Base-by-base conservation (phyloP, 176 grass and related monocot genomes). In the Chloris gayana region DNA sequence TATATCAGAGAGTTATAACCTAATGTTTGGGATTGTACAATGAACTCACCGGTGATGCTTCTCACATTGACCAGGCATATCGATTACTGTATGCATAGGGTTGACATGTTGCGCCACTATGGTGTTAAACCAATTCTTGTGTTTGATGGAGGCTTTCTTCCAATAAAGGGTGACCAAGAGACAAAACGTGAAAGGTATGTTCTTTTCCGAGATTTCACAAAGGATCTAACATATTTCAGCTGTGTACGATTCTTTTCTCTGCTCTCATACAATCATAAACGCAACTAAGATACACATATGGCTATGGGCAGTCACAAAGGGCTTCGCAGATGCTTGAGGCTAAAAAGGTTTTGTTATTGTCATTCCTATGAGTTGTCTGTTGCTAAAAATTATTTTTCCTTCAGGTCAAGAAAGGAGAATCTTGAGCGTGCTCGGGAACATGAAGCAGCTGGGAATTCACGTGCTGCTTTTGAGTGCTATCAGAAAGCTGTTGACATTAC, bases 401-500 rank as follows among this genome's bases (percentile, higher is more conserved):
- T 59, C 38, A 94, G 94, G 71, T 80, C 85, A 67, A 89, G 92
- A 64, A 98, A 92, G 50, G 92, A 98, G 85, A 98, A 94, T 85
- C 85, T 98, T 75, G 92, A 92, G 75, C 91, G 89, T 75, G 95
- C 95, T 64, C 87, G 72, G 83, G 89, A 89, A 87, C 92, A 98
- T 89, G 95, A 98, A 81, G 80, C 90, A 81, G 75, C 90, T 69
- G 95, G 95, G 26, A 98, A 98, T 87, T 89, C 92, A 25, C 79
- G 85, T 83, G 92, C 90, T 80, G 92, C 95, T 77, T 98, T 85
- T 81, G 74, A 91, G 83, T 94, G 91, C 54, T 98, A 98, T 73
- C 95, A 98, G 75, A 98, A 98, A 77, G 95, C 95, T 91, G 95
- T 98, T 22, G 95, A 98, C 72, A 98, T 98, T 83, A 92, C 95